A percentile compares a stretch with the other conserved stretches of the same genome.
phyloP scores from a whole-genome alignment of 352 stramenopile genomes.

The Pythium brachiatum region DNA sequence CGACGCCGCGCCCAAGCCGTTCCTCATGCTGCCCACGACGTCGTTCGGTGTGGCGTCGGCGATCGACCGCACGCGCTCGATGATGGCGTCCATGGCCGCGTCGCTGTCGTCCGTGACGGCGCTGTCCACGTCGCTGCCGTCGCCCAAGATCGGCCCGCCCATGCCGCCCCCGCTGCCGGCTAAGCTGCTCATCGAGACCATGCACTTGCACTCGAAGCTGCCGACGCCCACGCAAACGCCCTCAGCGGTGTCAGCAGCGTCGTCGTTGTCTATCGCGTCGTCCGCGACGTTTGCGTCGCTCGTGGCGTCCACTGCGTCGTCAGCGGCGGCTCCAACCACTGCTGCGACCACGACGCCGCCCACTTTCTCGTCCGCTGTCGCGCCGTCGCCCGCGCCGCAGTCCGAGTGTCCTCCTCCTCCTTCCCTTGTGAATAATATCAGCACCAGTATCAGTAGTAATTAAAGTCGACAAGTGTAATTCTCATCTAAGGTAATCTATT shows the following conservation, averaged over 20 bases:
- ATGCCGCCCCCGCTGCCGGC: conserved; percentile 21
- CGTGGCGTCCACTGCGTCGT: conserved; percentile 5
- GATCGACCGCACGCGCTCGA: neutral
- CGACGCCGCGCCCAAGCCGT: conserved; percentile 8
- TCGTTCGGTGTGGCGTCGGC: conserved; percentile 16
- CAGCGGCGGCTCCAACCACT: neutral
- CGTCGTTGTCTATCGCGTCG: conserved; percentile 1
- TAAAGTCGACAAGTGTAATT: conserved; percentile 27
- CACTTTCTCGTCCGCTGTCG: neutral
- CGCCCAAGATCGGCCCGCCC: conserved; percentile 15
- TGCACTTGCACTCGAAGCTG: conserved; percentile 26
- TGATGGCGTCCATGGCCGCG: neutral
- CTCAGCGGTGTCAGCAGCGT: neutral
- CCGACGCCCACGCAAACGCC: conserved; percentile 22
- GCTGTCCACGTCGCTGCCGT: conserved; percentile 11
- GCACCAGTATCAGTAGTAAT: conserved; percentile 34
- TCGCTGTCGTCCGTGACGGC: conserved; percentile 13
- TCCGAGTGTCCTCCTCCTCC: neutral
- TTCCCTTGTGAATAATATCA: conserved; percentile 31
- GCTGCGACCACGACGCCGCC: neutral
- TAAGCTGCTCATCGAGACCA: conserved; percentile 28
- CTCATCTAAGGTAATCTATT: conserved; percentile 28
- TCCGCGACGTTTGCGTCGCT: neutral
- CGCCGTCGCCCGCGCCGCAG: conserved; percentile 4
- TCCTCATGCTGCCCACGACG: conserved; percentile 3